These are phyloP conservation scores for Acanthamoeba culbertsoni DNA, from an alignment of 208 protist species.

Conservation along the genomic window DNA sequence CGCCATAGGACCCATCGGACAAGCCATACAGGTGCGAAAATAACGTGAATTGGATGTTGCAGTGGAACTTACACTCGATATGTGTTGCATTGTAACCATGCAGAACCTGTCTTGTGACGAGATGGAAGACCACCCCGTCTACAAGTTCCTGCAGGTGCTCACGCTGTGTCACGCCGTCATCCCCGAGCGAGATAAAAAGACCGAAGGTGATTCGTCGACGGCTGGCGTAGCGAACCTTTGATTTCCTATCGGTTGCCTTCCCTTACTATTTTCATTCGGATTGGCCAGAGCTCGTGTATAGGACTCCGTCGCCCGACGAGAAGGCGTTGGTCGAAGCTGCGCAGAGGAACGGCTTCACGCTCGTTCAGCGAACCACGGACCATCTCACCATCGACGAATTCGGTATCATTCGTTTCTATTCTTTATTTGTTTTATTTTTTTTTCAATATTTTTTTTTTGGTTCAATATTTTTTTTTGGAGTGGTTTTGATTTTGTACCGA, in stretches of 20 bases:
- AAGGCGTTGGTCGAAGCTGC: constrained; percentile 91
- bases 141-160: constrained; percentile 15
- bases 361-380: not conserved
- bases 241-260: not conserved
- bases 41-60: no score
- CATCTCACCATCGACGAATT: not conserved
- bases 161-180: constrained; percentile 54
- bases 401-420: not conserved
- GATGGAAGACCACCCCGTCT: not conserved
- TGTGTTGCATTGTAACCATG: no score
- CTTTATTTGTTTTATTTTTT: not conserved
- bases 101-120: not conserved
- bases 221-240: not conserved
- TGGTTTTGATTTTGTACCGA: no score
- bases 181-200: constrained; percentile 37
- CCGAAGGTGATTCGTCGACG: not conserved
- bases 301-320: constrained; percentile 92
- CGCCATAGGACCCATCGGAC: not conserved
- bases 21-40: not conserved
- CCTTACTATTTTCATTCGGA: not conserved
- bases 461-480: no score
- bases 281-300: constrained; percentile 80
- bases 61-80: no score
- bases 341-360: constrained; percentile 73
- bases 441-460: not conserved